phyloP scores from a whole-genome alignment of 2,329 filamentous ascomycete genomes.

The Periglandula ipomoeae region DNA sequence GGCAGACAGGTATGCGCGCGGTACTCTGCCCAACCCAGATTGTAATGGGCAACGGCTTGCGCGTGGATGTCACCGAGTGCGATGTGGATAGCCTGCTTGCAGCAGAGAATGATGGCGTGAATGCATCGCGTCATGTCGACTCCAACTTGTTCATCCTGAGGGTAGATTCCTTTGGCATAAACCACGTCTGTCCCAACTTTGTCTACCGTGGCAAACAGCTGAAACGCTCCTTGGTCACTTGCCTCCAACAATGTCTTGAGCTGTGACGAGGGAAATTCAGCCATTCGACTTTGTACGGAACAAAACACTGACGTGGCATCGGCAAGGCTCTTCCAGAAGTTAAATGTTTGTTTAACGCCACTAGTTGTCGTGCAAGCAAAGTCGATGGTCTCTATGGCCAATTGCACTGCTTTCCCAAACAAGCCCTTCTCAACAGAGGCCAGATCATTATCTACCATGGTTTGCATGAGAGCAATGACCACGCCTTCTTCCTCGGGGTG shows the following conservation, averaged over 20 bases:
- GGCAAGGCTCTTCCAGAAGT: conserved; percentile 87
- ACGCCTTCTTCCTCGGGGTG: conserved; percentile 76
- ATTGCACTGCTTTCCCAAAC: conserved; percentile 71
- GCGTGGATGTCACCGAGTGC: conserved; percentile 70
- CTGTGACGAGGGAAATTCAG: conserved; percentile 50
- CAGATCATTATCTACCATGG: conserved; percentile 72
- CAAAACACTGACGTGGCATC: conserved; percentile 84
- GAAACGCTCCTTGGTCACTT: conserved; percentile 45
- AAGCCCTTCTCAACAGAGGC: conserved; percentile 71
- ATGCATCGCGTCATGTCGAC: conserved; percentile 50
- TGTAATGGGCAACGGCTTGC: conserved; percentile 94
- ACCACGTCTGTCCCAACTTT: conserved; percentile 40
- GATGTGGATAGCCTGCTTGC: conserved; percentile 75
- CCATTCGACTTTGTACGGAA: conserved; percentile 59
- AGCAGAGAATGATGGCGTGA: conserved; percentile 68
- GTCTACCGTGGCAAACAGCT: conserved; percentile 61
- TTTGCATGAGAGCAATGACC: conserved; percentile 78
- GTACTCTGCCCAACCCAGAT: conserved; percentile 89
- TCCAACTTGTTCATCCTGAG: conserved; percentile 37
- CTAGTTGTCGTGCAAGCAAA: conserved; percentile 55
- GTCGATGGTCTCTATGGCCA: conserved; percentile 59
- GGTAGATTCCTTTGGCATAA: conserved; percentile 33
- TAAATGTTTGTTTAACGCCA: conserved; percentile 65
- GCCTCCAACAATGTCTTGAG: conserved; percentile 51
- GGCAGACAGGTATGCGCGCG: conserved; percentile 64